Percentiles rank a stretch among this genome's conserved stretches.
phyloP scores from a whole-genome alignment of 768 basidiomycete species.

The Cubamyces sp. region DNA sequence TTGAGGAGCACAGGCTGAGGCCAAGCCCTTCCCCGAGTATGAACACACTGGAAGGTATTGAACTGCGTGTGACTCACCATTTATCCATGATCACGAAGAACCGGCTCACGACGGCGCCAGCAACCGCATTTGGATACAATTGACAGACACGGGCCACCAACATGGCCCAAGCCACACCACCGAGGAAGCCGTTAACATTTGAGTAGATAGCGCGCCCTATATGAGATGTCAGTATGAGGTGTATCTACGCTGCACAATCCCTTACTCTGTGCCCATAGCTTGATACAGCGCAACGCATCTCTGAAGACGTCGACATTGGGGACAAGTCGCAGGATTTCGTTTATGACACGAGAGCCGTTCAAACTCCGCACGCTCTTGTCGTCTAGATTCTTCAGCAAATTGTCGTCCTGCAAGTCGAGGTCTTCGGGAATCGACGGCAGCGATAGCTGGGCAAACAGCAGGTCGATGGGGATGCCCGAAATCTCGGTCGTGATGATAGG shows the following conservation, averaged over 20 bases:
- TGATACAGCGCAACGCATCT: slow-evolving; percentile 92
- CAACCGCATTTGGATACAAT: slow-evolving; percentile 92
- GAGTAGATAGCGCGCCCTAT: slow-evolving; percentile 95
- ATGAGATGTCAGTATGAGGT: neutral
- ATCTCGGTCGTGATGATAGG: slow-evolving; percentile 94
- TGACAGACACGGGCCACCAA: slow-evolving; percentile 98
- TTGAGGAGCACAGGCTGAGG: slow-evolving; percentile 95
- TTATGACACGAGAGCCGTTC: slow-evolving; percentile 93
- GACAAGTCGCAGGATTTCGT: slow-evolving; percentile 92
- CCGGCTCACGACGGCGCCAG: slow-evolving; percentile 93
- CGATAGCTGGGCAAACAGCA: slow-evolving; percentile 88
- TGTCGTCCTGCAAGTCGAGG: slow-evolving; percentile 87
- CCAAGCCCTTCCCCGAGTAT: slow-evolving; percentile 75
- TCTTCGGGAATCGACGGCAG: slow-evolving; percentile 93
- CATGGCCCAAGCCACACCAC: slow-evolving; percentile 99
- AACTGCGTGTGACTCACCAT: slow-evolving; percentile 61
- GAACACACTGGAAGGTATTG: neutral
- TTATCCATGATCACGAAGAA: slow-evolving; percentile 99
- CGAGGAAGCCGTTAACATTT: slow-evolving; percentile 96
- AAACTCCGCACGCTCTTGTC: slow-evolving; percentile 94
- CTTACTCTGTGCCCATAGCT: slow-evolving; percentile 95
- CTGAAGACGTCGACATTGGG: slow-evolving; percentile 96
- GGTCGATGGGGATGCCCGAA: slow-evolving; percentile 92
- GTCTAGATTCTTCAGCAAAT: slow-evolving; percentile 88
- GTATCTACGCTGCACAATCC: neutral